These are phyloP conservation scores for Coemansia sp. DNA, from an alignment of 192 early-diverging fungal species.

Conservation along the genomic window DNA sequence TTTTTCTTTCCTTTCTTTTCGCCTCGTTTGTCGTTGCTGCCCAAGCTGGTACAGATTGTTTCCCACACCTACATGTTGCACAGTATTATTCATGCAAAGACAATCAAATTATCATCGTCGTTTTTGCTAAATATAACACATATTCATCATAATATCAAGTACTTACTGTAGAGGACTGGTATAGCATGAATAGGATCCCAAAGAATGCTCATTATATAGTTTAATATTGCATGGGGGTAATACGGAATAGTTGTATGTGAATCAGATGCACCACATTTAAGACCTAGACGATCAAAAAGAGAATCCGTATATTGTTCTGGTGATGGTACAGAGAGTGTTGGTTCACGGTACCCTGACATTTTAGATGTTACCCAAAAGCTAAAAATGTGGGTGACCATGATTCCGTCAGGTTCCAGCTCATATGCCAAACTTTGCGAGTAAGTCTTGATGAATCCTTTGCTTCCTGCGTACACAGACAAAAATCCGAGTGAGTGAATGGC, in stretches of 20 bases:
- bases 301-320: constrained; percentile 70
- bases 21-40: constrained; percentile 18
- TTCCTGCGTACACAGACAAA: constrained; percentile 85
- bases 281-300: constrained; percentile 68
- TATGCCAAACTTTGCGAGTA: constrained; percentile 41
- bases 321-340: constrained; percentile 67
- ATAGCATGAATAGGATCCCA: constrained; percentile 28
- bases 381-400: constrained; percentile 58
- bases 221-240: constrained; percentile 36
- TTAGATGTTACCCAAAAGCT: constrained; percentile 88
- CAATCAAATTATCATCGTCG: too few species aligned
- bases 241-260: constrained; percentile 34
- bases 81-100: background rate
- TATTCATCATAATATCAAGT: background rate
- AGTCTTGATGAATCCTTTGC: constrained; percentile 78
- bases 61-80: constrained; percentile 11
- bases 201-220: constrained; percentile 28
- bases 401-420: constrained; percentile 30
- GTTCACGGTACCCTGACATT: constrained; percentile 84
- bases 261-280: constrained; percentile 57
- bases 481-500: constrained; percentile 76
- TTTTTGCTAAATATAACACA: too few species aligned
- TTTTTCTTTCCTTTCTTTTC: background rate
- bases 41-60: constrained; percentile 23
- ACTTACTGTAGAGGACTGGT: constrained; percentile 30